phyloP scores from a whole-genome alignment of 345 rosid genomes.

The Brassica nigra region DNA sequence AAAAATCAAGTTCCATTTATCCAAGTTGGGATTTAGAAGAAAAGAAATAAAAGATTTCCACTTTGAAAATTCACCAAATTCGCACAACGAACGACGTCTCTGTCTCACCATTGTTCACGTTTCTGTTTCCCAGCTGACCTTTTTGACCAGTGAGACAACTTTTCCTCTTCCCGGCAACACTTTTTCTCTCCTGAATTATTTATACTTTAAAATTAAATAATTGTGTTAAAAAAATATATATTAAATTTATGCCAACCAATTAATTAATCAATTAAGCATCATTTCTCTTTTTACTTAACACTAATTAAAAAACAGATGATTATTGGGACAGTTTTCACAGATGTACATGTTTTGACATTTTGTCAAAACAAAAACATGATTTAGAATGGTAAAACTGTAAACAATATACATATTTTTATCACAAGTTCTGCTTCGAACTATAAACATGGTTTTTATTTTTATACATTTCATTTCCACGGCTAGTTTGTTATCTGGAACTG shows the following conservation, averaged over 20 bases:
- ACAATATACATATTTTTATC: no score
- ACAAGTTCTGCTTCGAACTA: no score
- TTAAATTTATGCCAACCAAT: not conserved
- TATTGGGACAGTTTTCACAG: no score
- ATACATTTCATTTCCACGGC: no score
- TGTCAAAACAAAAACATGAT: not conserved
- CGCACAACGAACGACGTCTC: conserved; percentile 4
- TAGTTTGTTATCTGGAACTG: not conserved
- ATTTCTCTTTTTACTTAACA: not conserved
- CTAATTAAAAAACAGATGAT: no score
- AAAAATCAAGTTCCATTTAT: not conserved
- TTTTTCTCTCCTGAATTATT: not conserved
- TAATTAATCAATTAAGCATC: not conserved
- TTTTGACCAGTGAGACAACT: conserved; percentile 23
- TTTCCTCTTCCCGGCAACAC: conserved; percentile 15
- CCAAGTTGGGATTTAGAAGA: conserved; percentile 30
- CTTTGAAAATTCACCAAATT: conserved; percentile 5
- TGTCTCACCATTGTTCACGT: conserved; percentile 29
- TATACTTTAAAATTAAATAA: not conserved
- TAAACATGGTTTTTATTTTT: not conserved
- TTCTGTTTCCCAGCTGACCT: conserved; percentile 25
- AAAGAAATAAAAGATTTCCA: not conserved
- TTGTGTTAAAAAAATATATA: no score
- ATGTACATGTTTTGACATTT: not conserved
- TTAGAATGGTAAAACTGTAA: no score